These are phyloP conservation scores for Syzygium aqueum DNA, from an alignment of 345 rosid genomes.

Conservation along the genomic window DNA sequence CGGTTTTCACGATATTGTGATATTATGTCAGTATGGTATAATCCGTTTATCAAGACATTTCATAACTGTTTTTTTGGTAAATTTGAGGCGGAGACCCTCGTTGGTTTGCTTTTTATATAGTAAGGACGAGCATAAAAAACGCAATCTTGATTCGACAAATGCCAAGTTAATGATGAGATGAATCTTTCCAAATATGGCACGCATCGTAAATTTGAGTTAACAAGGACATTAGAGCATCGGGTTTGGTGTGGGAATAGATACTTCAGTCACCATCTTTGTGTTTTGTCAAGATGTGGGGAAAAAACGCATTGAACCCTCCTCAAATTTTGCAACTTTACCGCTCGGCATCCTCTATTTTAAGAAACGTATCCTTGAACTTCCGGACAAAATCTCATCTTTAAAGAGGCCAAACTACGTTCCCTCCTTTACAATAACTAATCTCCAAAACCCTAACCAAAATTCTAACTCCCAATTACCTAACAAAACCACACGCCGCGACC, in stretches of 20 bases:
- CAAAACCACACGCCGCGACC: neutral
- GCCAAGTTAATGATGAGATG: neutral
- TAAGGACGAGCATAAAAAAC: neutral
- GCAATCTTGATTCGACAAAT: neutral
- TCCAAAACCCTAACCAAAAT: neutral
- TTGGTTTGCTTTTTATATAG: neutral
- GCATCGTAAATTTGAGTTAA: neutral
- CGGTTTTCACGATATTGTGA: neutral
- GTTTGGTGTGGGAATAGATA: neutral
- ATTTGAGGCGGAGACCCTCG: neutral
- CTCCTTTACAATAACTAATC: neutral
- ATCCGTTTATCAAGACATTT: neutral
- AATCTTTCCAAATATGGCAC: neutral
- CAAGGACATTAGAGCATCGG: neutral
- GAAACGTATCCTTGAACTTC: neutral
- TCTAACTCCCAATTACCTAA: neutral
- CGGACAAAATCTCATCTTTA: neutral
- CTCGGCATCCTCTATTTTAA: neutral
- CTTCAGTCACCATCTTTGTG: neutral
- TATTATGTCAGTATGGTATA: accelerated
- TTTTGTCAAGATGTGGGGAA: neutral
- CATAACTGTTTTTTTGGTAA: neutral
- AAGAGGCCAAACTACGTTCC: neutral
- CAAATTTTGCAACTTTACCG: neutral
- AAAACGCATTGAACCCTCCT: neutral